Conservation (phyloP, 1,139 yeast species). For the Scheffersomyces segobiensis region DNA sequence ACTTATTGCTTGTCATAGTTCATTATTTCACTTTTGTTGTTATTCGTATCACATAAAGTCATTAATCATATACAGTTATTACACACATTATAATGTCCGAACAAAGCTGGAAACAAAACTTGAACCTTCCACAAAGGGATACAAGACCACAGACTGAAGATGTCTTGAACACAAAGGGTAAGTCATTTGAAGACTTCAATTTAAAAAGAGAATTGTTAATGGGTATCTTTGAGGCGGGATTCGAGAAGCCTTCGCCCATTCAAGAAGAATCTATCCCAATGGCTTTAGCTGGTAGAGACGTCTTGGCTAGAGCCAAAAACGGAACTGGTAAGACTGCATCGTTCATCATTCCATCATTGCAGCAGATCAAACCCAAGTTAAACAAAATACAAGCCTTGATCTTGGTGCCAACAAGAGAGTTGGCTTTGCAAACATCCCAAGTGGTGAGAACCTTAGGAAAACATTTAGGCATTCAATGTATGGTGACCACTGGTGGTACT, state of each 20-base stretch:
- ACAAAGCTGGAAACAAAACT: slow-evolving; percentile 65
- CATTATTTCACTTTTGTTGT: background rate
- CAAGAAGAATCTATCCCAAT: slow-evolving; percentile 98
- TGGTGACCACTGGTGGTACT: slow-evolving; percentile 99
- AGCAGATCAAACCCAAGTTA: slow-evolving; percentile 78
- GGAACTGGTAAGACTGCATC: slow-evolving; percentile 99
- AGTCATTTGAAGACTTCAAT: slow-evolving; percentile 87
- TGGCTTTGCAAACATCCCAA: slow-evolving; percentile 96
- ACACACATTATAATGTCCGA: slow-evolving; percentile 26
- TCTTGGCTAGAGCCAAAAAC: slow-evolving; percentile 96
- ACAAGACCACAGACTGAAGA: slow-evolving; percentile 95
- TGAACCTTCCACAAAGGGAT: slow-evolving; percentile 81
- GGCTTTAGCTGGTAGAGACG: slow-evolving; percentile 93
- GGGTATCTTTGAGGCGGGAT: slow-evolving; percentile 99
- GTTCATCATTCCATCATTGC: slow-evolving; percentile 84
- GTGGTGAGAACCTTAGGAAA: slow-evolving; percentile 97
- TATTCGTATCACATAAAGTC: background rate
- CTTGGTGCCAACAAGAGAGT: slow-evolving; percentile 90
- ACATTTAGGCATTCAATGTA: slow-evolving; percentile 87
- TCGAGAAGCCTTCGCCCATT: slow-evolving; percentile 96
- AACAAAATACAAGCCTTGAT: slow-evolving; percentile 87
- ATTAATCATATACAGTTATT: background rate
- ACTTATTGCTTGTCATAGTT: background rate
- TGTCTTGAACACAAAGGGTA: slow-evolving; percentile 89
- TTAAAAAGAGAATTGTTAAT: slow-evolving; percentile 89